Conservation (phyloP, 2,329 filamentous ascomycete genomes). For the Aspergillus aculeatinus region DNA sequence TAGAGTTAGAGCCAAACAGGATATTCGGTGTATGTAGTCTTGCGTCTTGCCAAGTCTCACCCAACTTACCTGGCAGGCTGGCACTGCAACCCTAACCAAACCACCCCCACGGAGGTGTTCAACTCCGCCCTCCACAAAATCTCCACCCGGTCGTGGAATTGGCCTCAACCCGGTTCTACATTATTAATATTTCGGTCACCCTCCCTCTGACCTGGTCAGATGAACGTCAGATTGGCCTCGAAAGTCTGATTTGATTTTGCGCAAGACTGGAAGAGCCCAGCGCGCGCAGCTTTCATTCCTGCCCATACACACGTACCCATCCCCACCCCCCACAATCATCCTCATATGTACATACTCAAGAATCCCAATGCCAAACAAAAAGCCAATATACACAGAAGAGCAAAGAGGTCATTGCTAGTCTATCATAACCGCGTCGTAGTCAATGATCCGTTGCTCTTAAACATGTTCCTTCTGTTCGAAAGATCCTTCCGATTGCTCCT, state of each 20-base stretch:
- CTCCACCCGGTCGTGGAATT: neutral
- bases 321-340: too few species aligned
- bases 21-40: neutral
- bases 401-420: neutral
- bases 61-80: too few species aligned
- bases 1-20: slow-evolving; percentile 6
- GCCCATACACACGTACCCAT: too few species aligned
- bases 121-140: neutral
- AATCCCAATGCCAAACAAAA: too few species aligned
- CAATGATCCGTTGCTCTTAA: neutral
- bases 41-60: neutral
- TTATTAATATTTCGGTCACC: too few species aligned
- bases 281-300: too few species aligned
- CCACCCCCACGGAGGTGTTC: neutral
- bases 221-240: too few species aligned
- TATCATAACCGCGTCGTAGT: neutral
- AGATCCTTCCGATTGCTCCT: slow-evolving; percentile 14
- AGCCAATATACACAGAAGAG: neutral
- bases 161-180: too few species aligned
- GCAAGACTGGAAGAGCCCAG: too few species aligned
- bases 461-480: slow-evolving; percentile 21
- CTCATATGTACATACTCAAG: too few species aligned
- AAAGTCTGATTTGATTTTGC: too few species aligned
- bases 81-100: neutral
- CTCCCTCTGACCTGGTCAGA: too few species aligned